A percentile compares a stretch with the other conserved stretches of the same genome.
phyloP scores from a whole-genome alignment of 2,329 filamentous ascomycete species.

The Orbilia oligospora region DNA sequence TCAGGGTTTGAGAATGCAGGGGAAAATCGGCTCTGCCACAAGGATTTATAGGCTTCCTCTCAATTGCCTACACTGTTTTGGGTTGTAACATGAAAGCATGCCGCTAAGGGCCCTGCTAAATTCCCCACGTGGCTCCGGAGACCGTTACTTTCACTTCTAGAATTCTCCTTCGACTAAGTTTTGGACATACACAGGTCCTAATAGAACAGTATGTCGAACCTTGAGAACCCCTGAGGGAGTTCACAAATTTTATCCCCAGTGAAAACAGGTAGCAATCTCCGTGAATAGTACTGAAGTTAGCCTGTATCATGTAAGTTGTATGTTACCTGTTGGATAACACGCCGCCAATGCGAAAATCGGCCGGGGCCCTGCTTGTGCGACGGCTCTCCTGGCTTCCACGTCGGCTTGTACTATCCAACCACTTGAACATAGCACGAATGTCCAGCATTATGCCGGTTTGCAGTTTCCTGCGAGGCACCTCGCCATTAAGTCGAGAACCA shows the following conservation, averaged over 20 bases:
- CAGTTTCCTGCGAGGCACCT: background rate
- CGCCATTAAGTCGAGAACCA: background rate
- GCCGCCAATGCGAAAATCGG: background rate
- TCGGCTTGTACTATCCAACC: background rate
- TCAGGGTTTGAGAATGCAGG: background rate
- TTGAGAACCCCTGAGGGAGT: background rate
- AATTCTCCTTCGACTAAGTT: background rate
- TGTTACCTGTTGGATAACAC: conserved; percentile 13
- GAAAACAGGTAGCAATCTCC: conserved; percentile 11
- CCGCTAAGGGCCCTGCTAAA: background rate
- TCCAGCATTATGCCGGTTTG: background rate
- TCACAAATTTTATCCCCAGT: background rate
- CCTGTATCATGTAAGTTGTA: conserved; percentile 14
- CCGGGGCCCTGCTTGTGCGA: conserved; percentile 8
- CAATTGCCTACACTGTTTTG: background rate
- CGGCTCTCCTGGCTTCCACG: conserved; percentile 4
- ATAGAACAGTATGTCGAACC: background rate
- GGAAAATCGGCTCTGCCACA: background rate
- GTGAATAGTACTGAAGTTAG: background rate
- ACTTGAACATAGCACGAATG: background rate
- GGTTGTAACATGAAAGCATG: background rate
- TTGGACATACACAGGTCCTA: too few relatives aligned
- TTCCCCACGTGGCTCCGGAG: background rate
- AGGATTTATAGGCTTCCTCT: background rate
- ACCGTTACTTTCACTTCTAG: background rate